Percentiles rank a stretch among this genome's conserved stretches.
Conservation (phyloP, 2,329 filamentous ascomycete species). For the Lojkania enalia region DNA sequence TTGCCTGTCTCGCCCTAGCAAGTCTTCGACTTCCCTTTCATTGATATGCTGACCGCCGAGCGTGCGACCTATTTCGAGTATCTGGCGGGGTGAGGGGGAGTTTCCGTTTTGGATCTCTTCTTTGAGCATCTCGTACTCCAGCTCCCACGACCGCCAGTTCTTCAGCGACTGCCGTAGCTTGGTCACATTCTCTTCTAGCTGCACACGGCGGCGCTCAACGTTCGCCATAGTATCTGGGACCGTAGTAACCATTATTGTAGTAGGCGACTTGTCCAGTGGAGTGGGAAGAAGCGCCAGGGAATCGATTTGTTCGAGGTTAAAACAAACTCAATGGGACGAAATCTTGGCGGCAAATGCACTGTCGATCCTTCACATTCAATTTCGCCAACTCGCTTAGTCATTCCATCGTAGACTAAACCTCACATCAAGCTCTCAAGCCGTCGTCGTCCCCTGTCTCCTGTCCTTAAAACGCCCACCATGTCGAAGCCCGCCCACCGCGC, state of each 20-base stretch:
- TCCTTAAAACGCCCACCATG: constrained; percentile 36
- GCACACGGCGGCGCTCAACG: constrained; percentile 73
- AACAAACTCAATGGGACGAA: constrained; percentile 2
- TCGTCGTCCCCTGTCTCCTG: no score
- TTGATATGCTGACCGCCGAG: constrained; percentile 68
- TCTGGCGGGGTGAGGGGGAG: constrained; percentile 29
- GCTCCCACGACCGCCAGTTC: constrained; percentile 89
- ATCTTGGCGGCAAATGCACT: constrained; percentile 1
- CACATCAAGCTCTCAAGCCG: no score
- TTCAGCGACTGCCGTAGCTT: constrained; percentile 75
- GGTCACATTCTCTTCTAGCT: constrained; percentile 74
- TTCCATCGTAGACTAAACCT: no score
- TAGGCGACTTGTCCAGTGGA: neutral
- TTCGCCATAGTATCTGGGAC: constrained; percentile 55
- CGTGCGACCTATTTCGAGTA: constrained; percentile 55
- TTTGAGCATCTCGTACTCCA: constrained; percentile 87
- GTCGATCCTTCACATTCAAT: neutral
- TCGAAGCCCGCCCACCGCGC: constrained; percentile 37
- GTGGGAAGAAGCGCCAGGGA: neutral
- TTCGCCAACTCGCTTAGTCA: neutral
- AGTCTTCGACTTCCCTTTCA: constrained; percentile 60
- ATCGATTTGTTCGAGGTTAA: neutral
- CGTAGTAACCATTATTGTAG: neutral
- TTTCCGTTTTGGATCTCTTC: constrained; percentile 67
- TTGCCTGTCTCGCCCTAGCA: constrained; percentile 53